phyloP scores from a whole-genome alignment of 106 monocot species.

The Dendrobium huoshanense region DNA sequence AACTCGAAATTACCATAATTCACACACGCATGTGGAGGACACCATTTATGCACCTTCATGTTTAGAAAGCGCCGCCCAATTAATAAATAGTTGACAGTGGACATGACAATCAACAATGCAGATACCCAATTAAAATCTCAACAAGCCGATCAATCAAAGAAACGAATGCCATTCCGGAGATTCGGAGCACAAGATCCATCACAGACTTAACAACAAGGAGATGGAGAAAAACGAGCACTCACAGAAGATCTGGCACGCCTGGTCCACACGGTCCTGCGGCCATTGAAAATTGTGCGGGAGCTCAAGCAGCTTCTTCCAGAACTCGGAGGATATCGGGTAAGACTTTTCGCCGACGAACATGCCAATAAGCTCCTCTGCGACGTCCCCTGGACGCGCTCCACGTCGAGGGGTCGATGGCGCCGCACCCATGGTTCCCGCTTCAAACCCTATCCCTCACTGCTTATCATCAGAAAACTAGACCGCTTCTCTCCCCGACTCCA shows the following conservation, averaged over 20 bases:
- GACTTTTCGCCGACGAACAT: slow-evolving; percentile 70
- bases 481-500: neutral
- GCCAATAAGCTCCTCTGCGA: slow-evolving; percentile 68
- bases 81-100: neutral
- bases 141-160: neutral
- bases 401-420: slow-evolving; percentile 75
- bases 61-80: neutral
- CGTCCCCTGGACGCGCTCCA: slow-evolving; percentile 24
- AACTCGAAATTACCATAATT: neutral
- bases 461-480: slow-evolving; percentile 3
- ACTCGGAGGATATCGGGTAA: slow-evolving; percentile 76
- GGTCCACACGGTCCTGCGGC: slow-evolving; percentile 52
- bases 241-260: slow-evolving; percentile 78
- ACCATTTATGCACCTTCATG: neutral
- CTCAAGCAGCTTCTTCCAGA: slow-evolving; percentile 87
- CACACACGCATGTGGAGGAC: neutral
- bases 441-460: slow-evolving; percentile 6
- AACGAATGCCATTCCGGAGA: neutral
- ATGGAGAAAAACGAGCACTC: neutral
- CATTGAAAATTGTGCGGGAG: slow-evolving; percentile 74
- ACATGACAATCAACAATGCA: neutral
- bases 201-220: neutral
- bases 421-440: slow-evolving; percentile 47
- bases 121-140: neutral
- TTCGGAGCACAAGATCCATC: neutral